phyloP scores from a whole-genome alignment of 169 alveolate species.

The Plasmodium adleri region DNA sequence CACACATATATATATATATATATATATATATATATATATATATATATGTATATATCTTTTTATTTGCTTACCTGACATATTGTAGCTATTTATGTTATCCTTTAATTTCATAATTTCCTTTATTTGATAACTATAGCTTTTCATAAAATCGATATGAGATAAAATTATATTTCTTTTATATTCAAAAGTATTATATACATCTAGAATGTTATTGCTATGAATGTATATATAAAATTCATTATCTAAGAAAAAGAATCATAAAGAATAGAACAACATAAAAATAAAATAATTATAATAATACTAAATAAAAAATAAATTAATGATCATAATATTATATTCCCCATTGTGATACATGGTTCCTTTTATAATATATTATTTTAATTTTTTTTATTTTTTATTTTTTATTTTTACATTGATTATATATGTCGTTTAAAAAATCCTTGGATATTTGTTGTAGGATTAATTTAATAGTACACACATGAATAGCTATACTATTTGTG shows the following conservation, averaged over 20 bases:
- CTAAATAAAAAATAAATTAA: not conserved
- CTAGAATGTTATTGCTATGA: conserved; percentile 51
- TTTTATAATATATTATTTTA: not conserved
- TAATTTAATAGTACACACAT: conserved; percentile 54
- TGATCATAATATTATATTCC: not conserved
- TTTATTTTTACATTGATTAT: conserved; percentile 26
- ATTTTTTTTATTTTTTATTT: not conserved
- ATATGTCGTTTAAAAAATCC: conserved; percentile 36
- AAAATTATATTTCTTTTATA: conserved; percentile 53
- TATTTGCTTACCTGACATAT: conserved; percentile 35
- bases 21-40: too few relatives aligned
- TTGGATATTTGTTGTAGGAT: conserved; percentile 60
- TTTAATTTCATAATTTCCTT: conserved; percentile 35
- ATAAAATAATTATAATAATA: not conserved
- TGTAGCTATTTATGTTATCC: conserved; percentile 45
- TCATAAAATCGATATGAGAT: conserved; percentile 56
- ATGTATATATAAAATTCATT: conserved; percentile 63
- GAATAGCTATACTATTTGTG: conserved; percentile 52
- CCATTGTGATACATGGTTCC: not conserved
- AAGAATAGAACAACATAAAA: not conserved
- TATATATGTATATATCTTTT: not conserved
- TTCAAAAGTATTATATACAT: conserved; percentile 51
- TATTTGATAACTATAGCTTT: conserved; percentile 38
- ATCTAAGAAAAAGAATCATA: conserved; percentile 4
- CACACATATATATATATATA: not conserved